These are phyloP conservation scores for Penicillium palitans DNA, from an alignment of 2,329 filamentous ascomycete species.

Conservation along the genomic window DNA sequence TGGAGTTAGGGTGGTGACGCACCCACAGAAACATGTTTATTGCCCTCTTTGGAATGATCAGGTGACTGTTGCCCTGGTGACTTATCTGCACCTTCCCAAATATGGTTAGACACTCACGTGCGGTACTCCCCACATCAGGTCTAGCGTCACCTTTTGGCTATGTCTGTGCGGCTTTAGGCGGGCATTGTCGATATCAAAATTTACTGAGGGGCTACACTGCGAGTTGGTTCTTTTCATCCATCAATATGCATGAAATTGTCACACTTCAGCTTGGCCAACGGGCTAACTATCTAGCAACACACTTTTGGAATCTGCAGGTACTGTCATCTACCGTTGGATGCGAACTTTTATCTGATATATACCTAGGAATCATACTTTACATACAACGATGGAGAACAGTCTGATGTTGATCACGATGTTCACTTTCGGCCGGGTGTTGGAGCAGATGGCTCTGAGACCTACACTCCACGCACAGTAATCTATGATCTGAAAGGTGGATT, in stretches of 20 bases:
- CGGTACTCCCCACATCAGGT: not conserved
- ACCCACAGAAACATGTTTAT: constrained; percentile 34
- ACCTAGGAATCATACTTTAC: constrained; percentile 93
- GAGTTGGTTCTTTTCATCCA: not conserved
- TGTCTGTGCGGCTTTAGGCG: constrained; percentile 19
- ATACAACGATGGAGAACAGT: constrained; percentile 67
- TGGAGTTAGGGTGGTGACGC: constrained; percentile 30
- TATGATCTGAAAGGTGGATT: constrained; percentile 96
- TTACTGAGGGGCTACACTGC: not conserved
- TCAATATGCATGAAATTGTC: constrained; percentile 84
- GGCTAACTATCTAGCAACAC: constrained; percentile 89
- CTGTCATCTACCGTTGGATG: constrained; percentile 1
- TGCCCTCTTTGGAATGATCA: constrained; percentile 27
- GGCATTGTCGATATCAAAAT: constrained; percentile 12
- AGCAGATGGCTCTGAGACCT: constrained; percentile 84
- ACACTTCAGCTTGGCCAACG: constrained; percentile 91
- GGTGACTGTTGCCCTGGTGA: constrained; percentile 37
- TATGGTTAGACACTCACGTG: constrained; percentile 26
- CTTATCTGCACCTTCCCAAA: constrained; percentile 8
- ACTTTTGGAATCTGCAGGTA: constrained; percentile 97
- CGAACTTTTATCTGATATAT: constrained; percentile 11
- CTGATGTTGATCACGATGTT: constrained; percentile 75
- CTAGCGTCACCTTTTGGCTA: constrained; percentile 8
- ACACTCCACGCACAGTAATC: constrained; percentile 84
- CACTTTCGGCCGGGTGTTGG: constrained; percentile 85